Conservation (phyloP, 225 moss, liverwort and hornwort species). For the Sphagnum contortum region DNA sequence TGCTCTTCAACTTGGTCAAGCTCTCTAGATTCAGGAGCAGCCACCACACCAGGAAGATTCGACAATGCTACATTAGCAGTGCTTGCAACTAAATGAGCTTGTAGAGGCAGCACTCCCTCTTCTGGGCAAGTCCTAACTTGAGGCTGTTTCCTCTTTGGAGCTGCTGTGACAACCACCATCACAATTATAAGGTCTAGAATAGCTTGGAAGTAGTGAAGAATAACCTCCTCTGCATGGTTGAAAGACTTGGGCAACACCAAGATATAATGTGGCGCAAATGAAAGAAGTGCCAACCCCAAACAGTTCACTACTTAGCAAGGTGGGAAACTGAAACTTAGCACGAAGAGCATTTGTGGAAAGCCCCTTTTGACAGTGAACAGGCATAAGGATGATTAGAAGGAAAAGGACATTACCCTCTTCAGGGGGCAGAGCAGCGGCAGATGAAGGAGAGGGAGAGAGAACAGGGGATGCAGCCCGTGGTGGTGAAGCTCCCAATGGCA, state of each 20-base stretch:
- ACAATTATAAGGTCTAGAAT: no score
- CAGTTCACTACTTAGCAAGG: no score
- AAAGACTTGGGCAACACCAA: no score
- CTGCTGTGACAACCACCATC: slow-evolving; percentile 13
- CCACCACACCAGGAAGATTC: slow-evolving; percentile 6
- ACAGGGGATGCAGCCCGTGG: slow-evolving; percentile 24
- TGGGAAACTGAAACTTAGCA: no score
- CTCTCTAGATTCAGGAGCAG: slow-evolving; percentile 15
- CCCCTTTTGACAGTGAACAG: neutral
- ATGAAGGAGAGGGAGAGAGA: slow-evolving; percentile 19
- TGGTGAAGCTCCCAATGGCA: slow-evolving; percentile 8
- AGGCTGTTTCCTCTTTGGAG: slow-evolving; percentile 57
- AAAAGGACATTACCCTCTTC: slow-evolving; percentile 39
- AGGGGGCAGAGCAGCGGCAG: slow-evolving; percentile 20
- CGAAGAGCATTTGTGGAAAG: no score
- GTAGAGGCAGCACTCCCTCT: slow-evolving; percentile 14
- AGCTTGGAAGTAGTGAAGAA: no score
- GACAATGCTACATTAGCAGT: slow-evolving; percentile 6
- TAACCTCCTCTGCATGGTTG: no score
- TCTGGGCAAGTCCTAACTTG: slow-evolving; percentile 38
- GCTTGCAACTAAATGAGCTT: slow-evolving; percentile 4
- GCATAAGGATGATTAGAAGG: no score
- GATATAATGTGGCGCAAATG: no score
- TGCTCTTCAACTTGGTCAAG: slow-evolving; percentile 18
- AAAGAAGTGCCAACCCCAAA: no score